Base-by-base conservation (phyloP, 441 rosid genomes). In the Jatropha multifida region DNA sequence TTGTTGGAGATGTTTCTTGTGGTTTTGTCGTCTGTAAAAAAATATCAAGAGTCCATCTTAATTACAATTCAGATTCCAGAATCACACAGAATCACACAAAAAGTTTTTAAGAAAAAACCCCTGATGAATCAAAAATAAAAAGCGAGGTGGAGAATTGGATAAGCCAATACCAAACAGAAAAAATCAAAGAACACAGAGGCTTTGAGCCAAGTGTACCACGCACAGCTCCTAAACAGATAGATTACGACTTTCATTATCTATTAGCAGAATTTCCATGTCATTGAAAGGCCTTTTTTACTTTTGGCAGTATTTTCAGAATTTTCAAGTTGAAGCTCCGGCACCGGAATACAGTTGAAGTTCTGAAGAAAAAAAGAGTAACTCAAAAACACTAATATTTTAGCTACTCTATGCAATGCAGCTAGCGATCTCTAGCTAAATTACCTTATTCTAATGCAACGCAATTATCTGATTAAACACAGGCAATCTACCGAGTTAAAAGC, bases 1-100 rank as follows among this genome's bases (percentile, higher is more conserved):
- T 58, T 77, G 68, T 74, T 46, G 78, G 65, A 73, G 79, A 69
- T 58, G 74, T 81, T 73, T 86, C 93, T 65, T 78, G 83, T 52
- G 60, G 23, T 32, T 79, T 67, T 65, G 48, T 44, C 76, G 73
- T 69, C 90, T 86, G 84, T 65, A 63, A 27, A 74, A 23, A 74
- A 3, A 37, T 2, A 49, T 46, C 15, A 72, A 74, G 10, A 68
- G 4, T 62, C 51, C 67, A 52, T 18, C 14, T n/a, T 23, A 71
- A 48, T 60, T 12, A 68, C 32, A 54, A 70, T 17, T 54, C n/a
- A 26, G 4, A 48, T 71, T 6, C 63, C n/a, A 26, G 4, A 48
- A 77, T 6, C 2, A 51, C 6, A 65, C 6, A 54, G 15, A 55
- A 65, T 65, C 26, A 7, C 41, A 38, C 38, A 11, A 27, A 55